Percentiles rank a stretch among this genome's conserved stretches.
Conservation (phyloP, 2,329 filamentous ascomycete species). For the Talaromyces sp. region DNA sequence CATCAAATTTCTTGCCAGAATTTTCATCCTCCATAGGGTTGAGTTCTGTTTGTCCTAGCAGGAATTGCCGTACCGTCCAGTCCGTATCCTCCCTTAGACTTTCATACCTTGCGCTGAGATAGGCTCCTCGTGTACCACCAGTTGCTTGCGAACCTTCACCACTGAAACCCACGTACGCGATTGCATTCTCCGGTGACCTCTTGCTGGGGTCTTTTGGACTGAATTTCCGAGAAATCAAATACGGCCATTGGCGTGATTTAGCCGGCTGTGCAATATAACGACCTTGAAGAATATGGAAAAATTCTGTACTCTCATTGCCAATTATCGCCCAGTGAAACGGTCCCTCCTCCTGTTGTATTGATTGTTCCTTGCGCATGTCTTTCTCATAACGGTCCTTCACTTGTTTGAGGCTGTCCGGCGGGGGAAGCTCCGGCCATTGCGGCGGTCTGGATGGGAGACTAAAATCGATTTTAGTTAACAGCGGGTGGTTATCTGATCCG, state of each 20-base stretch:
- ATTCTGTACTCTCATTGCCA: slow-evolving; percentile 76
- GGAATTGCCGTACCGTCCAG: slow-evolving; percentile 76
- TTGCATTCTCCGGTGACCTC: slow-evolving; percentile 61
- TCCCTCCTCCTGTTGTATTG: slow-evolving; percentile 48
- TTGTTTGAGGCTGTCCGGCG: background rate
- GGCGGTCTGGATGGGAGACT: slow-evolving; percentile 55
- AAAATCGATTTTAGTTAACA: slow-evolving; percentile 71
- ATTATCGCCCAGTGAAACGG: slow-evolving; percentile 68
- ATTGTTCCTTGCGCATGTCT: background rate
- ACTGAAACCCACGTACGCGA: slow-evolving; percentile 89
- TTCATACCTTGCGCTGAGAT: slow-evolving; percentile 88
- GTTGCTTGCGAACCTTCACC: slow-evolving; percentile 58
- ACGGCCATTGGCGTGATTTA: slow-evolving; percentile 71
- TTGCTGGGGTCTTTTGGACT: slow-evolving; percentile 49
- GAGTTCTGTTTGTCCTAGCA: slow-evolving; percentile 76
- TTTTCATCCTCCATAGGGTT: slow-evolving; percentile 63
- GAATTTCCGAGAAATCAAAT: slow-evolving; percentile 63
- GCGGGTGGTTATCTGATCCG: slow-evolving; percentile 61
- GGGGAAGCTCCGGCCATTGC: slow-evolving; percentile 8
- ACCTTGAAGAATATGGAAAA: slow-evolving; percentile 75
- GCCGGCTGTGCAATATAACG: slow-evolving; percentile 73
- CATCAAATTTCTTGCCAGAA: slow-evolving; percentile 36
- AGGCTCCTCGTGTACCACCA: slow-evolving; percentile 61
- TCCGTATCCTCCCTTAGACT: slow-evolving; percentile 81
- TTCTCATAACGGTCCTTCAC: slow-evolving; percentile 1